Conservation (phyloP, 1,284 basidiomycete species). For the Puccinia brachypodii region DNA sequence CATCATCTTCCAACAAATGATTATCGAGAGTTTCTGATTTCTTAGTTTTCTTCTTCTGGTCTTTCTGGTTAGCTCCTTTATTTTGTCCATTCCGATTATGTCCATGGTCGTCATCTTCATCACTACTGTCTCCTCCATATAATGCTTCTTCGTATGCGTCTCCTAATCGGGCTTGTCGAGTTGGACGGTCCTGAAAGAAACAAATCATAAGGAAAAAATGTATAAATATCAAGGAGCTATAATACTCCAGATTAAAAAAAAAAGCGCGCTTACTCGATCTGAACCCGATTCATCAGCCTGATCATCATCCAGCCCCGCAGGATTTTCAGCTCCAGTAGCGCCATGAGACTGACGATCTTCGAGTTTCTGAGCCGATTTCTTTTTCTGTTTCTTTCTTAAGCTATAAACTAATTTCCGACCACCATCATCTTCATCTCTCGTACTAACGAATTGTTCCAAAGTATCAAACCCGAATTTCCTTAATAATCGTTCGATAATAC, state of each 20-base stretch:
- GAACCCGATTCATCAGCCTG: conserved; percentile 15
- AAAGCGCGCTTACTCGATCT: conserved; percentile 7
- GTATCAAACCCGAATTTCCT: conserved; percentile 85
- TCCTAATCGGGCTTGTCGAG: conserved; percentile 60
- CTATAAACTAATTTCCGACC: conserved; percentile 76
- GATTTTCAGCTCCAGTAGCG: conserved; percentile 62
- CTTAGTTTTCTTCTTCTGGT: conserved; percentile 51
- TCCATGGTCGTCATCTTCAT: conserved; percentile 71
- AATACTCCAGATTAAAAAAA: not conserved
- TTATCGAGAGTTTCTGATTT: conserved; percentile 60
- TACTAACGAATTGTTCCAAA: conserved; percentile 62
- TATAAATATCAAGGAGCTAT: not conserved
- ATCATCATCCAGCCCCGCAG: conserved; percentile 61
- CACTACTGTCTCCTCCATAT: conserved; percentile 71
- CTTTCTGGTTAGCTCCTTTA: conserved; percentile 50
- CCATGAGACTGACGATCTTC: conserved; percentile 17
- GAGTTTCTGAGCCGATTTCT: conserved; percentile 62
- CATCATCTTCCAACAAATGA: conserved; percentile 74
- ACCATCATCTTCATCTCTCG: conserved; percentile 60
- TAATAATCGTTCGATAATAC: conserved; percentile 95
- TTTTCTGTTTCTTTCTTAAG: conserved; percentile 84
- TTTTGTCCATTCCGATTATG: not conserved
- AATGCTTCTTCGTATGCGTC: conserved; percentile 93
- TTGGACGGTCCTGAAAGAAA: conserved; percentile 55
- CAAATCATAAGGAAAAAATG: conserved; percentile 45